Evolutionary conservation across 139 green algal species (phyloP).

Genomic region (Nannochloris sp.): DNA sequence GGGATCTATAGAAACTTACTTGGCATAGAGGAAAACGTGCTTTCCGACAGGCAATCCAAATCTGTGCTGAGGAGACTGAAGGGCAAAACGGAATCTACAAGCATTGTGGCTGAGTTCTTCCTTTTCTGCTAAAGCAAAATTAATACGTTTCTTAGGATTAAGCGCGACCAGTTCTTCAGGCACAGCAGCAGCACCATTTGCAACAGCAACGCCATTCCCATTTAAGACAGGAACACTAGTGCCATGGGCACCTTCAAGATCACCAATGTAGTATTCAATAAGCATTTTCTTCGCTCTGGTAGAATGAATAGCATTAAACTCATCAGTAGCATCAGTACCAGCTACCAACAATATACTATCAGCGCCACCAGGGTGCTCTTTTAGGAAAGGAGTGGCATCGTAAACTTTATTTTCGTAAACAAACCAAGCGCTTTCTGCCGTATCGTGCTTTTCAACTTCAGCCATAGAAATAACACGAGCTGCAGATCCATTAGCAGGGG

Average conservation of each 20-base stretch:
- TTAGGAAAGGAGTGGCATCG: slow-evolving; percentile 86
- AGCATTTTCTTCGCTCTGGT: slow-evolving; percentile 79
- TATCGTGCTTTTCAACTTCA: slow-evolving; percentile 59
- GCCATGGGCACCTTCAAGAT: slow-evolving; percentile 19
- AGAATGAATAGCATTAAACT: slow-evolving; percentile 87
- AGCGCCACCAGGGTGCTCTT: slow-evolving; percentile 85
- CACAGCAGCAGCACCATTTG: not conserved
- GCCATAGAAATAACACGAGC: slow-evolving; percentile 13
- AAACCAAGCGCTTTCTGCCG: slow-evolving; percentile 78
- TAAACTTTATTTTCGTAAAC: slow-evolving; percentile 90
- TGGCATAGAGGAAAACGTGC: slow-evolving; percentile 90
- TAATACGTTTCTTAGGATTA: slow-evolving; percentile 69
- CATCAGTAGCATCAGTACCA: slow-evolving; percentile 67
- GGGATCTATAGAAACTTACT: slow-evolving; percentile 8
- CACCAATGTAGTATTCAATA: slow-evolving; percentile 72
- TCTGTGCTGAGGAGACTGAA: slow-evolving; percentile 76
- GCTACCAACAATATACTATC: slow-evolving; percentile 79
- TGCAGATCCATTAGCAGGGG: not conserved
- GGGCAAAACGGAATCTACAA: slow-evolving; percentile 85
- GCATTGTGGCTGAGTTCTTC: slow-evolving; percentile 78
- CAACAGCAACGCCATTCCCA: not conserved
- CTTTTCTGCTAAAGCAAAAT: slow-evolving; percentile 72
- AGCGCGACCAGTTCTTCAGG: slow-evolving; percentile 48
- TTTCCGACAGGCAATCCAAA: slow-evolving; percentile 89
- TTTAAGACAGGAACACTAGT: slow-evolving; percentile 6